Evolutionary conservation across 1,284 basidiomycete species (phyloP).

Genomic region (Cryptococcus maquisensis): DNA sequence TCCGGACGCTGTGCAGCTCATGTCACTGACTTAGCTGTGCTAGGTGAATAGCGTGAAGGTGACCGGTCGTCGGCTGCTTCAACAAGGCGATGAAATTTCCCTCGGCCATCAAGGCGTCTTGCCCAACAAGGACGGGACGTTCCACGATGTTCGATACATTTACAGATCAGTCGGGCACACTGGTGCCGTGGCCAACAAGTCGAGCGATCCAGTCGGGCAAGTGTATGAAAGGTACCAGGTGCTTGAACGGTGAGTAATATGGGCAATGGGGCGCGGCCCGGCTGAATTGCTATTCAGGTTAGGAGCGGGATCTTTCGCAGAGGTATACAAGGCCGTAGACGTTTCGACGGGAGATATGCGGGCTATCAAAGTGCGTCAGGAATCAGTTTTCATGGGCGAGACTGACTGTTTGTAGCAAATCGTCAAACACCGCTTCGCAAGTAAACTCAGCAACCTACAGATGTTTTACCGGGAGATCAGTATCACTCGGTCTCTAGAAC

Average conservation of each 20-base stretch:
- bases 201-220: constrained; percentile 46
- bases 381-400: constrained; percentile 30
- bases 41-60: constrained; percentile 70
- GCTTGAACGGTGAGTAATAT: constrained; percentile 32
- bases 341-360: constrained; percentile 42
- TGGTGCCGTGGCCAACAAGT: neutral
- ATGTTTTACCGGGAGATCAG: constrained; percentile 70
- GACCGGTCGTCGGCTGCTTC: constrained; percentile 57
- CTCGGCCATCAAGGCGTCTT: constrained; percentile 59
- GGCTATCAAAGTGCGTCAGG: constrained; percentile 45
- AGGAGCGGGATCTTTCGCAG: constrained; percentile 48
- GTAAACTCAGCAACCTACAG: constrained; percentile 50
- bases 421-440: constrained; percentile 48
- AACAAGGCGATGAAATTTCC: constrained; percentile 75
- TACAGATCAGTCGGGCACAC: constrained; percentile 41
- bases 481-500: constrained; percentile 69
- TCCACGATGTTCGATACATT: constrained; percentile 52
- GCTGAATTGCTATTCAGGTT: constrained; percentile 24
- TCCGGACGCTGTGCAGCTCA: neutral
- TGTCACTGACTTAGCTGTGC: neutral
- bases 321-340: constrained; percentile 47
- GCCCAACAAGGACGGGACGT: constrained; percentile 30
- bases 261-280: neutral
- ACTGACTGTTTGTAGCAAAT: constrained; percentile 26
- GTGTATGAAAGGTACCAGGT: constrained; percentile 46